phyloP scores from a whole-genome alignment of 2,329 filamentous ascomycete species.

The Neocucurbitaria cava region DNA sequence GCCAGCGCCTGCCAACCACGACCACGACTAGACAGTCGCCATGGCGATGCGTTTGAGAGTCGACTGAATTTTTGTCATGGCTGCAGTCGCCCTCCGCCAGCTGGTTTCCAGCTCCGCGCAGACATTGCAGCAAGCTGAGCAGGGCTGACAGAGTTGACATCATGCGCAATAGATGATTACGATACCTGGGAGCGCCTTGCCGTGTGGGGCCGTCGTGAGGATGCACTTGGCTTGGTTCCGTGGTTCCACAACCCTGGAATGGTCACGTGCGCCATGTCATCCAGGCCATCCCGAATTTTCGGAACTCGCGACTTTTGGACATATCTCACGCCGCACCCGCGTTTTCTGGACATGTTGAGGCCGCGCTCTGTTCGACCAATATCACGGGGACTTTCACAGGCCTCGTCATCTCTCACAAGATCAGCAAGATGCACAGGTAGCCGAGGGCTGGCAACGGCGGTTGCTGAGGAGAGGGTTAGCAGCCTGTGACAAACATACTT shows the following conservation, averaged over 20 bases:
- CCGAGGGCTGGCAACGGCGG: constrained; percentile 39
- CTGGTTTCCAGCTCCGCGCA: background rate
- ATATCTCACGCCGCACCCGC: constrained; percentile 6
- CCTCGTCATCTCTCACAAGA: constrained; percentile 24
- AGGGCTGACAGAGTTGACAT: constrained; percentile 1
- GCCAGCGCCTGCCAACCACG: background rate
- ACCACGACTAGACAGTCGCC: constrained; percentile 2
- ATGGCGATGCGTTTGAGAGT: constrained; percentile 12
- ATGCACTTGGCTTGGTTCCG: no score
- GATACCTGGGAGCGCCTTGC: background rate
- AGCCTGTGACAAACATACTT: constrained; percentile 1
- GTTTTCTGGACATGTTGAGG: constrained; percentile 37
- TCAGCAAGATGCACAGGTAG: constrained; percentile 27
- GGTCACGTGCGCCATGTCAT: constrained; percentile 13
- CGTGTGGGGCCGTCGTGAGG: constrained; percentile 3
- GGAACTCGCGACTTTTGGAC: constrained; percentile 3
- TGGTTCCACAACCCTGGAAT: background rate
- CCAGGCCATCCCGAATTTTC: constrained; percentile 18
- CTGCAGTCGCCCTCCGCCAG: background rate
- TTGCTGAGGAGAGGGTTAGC: constrained; percentile 46
- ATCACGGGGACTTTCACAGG: constrained; percentile 32
- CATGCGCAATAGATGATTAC: constrained; percentile 1
- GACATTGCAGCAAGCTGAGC: background rate
- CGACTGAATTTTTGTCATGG: background rate
- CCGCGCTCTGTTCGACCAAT: constrained; percentile 38